Evolutionary conservation across 2,329 filamentous ascomycete genomes (phyloP).

Genomic region (Colletotrichum sp.): DNA sequence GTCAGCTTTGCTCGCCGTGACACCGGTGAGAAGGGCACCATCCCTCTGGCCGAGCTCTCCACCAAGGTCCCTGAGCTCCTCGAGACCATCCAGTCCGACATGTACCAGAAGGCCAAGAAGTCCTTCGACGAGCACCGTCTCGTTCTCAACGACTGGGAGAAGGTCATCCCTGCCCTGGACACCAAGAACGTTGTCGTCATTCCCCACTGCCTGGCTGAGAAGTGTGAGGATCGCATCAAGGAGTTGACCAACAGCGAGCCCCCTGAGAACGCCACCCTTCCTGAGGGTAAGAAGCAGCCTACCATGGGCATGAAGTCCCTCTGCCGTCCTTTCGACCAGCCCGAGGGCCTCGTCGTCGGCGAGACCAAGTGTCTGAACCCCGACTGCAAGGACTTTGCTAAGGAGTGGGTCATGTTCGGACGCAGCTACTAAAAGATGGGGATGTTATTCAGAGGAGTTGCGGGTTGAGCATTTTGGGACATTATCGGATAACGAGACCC

Average conservation of each 20-base stretch:
- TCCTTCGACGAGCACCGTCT: constrained; percentile 83
- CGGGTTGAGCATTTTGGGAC: constrained; percentile 16
- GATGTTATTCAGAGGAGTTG: constrained; percentile 17
- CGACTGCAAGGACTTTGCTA: constrained; percentile 76
- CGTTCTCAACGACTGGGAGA: constrained; percentile 83
- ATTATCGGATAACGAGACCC: constrained; percentile 6
- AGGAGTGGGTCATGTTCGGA: constrained; percentile 94
- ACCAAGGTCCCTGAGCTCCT: constrained; percentile 81
- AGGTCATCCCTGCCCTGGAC: constrained; percentile 90
- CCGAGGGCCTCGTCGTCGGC: constrained; percentile 76
- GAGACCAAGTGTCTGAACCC: constrained; percentile 94
- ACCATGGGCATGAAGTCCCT: constrained; percentile 72
- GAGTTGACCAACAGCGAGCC: constrained; percentile 79
- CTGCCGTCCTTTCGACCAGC: constrained; percentile 82
- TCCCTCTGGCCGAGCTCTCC: constrained; percentile 75
- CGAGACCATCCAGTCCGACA: constrained; percentile 86
- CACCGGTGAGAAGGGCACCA: constrained; percentile 80
- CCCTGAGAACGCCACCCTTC: constrained; percentile 43
- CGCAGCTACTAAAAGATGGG: constrained; percentile 61
- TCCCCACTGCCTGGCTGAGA: constrained; percentile 80
- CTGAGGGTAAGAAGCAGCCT: constrained; percentile 59
- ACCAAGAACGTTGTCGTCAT: constrained; percentile 92
- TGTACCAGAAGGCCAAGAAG: constrained; percentile 77
- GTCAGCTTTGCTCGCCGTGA: constrained; percentile 90
- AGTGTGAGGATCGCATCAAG: constrained; percentile 96